Percentiles rank a stretch among this genome's conserved stretches.
phyloP scores from a whole-genome alignment of 2,329 filamentous ascomycete genomes.

The Alternaria postmessia region DNA sequence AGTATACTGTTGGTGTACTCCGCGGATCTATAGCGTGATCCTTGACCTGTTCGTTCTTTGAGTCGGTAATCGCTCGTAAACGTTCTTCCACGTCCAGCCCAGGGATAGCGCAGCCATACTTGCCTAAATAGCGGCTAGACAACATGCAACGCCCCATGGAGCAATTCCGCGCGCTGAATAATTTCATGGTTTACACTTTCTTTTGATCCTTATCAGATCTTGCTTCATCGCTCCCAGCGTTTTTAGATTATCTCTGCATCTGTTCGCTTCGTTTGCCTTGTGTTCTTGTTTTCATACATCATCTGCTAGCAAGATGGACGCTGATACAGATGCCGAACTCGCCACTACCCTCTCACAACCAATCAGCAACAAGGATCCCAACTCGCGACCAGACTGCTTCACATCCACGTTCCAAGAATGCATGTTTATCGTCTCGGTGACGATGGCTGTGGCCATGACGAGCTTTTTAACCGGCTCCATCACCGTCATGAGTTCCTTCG shows the following conservation, averaged over 20 bases:
- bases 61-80: background rate
- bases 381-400: slow-evolving; percentile 66
- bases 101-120: background rate
- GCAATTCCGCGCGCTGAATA: slow-evolving; percentile 31
- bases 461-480: slow-evolving; percentile 67
- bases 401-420: slow-evolving; percentile 68
- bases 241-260: background rate
- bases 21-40: background rate
- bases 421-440: slow-evolving; percentile 71
- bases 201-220: slow-evolving; percentile 1
- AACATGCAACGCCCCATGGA: slow-evolving; percentile 12
- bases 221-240: background rate
- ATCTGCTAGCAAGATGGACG: slow-evolving; percentile 21
- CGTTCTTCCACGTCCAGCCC: background rate
- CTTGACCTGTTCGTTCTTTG: background rate
- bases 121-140: slow-evolving; percentile 6
- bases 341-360: slow-evolving; percentile 23
- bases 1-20: background rate
- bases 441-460: slow-evolving; percentile 70
- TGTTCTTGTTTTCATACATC: background rate
- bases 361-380: slow-evolving; percentile 39
- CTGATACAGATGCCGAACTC: slow-evolving; percentile 22
- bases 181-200: slow-evolving; percentile 11
- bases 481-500: slow-evolving; percentile 69
- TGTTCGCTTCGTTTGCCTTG: background rate